Percentiles rank a stretch among this genome's conserved stretches.
phyloP scores from a whole-genome alignment of 306 rosid species.

The Casuarina equisetifolia region DNA sequence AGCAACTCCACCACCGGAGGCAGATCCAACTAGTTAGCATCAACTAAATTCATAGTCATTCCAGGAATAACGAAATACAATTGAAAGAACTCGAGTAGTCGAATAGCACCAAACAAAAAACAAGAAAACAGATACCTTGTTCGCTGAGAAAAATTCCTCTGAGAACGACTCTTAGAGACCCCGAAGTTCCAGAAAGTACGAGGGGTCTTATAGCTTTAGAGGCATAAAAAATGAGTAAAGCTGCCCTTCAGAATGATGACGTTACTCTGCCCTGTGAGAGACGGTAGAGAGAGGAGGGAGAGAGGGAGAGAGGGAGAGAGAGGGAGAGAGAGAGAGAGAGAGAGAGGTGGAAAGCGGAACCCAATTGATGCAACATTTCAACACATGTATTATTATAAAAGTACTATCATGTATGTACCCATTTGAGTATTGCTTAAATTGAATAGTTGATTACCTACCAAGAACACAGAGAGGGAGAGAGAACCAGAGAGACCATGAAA shows the following conservation, averaged over 20 bases:
- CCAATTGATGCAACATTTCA: conserved; percentile 29
- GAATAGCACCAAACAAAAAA: not conserved
- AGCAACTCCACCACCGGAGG: conserved; percentile 24
- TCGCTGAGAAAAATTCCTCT: conserved; percentile 19
- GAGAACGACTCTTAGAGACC: conserved; percentile 23
- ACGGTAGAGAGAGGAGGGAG: conserved; percentile 18
- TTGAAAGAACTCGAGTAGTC: conserved; percentile 2
- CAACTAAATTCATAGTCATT: conserved; percentile 30
- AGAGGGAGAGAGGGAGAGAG: conserved; percentile 22
- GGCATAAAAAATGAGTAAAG: conserved; percentile 38
- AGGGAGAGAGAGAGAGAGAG: conserved; percentile 11
- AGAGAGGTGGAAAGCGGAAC: conserved; percentile 24
- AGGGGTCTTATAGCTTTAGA: conserved; percentile 39
- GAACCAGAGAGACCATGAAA: conserved; percentile 10
- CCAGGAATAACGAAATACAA: conserved; percentile 17
- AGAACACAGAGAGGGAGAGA: conserved; percentile 2
- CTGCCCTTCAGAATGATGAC: conserved; percentile 37
- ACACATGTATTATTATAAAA: not conserved
- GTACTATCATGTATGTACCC: too few relatives aligned
- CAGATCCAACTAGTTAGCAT: conserved; percentile 35
- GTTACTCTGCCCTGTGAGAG: conserved; percentile 27
- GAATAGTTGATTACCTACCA: conserved; percentile 6
- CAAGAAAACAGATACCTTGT: conserved; percentile 23
- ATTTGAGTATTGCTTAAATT: too few relatives aligned
- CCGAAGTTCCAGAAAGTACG: conserved; percentile 38